Conservation (phyloP, 768 basidiomycete species). For the Tricholoma sp. region DNA sequence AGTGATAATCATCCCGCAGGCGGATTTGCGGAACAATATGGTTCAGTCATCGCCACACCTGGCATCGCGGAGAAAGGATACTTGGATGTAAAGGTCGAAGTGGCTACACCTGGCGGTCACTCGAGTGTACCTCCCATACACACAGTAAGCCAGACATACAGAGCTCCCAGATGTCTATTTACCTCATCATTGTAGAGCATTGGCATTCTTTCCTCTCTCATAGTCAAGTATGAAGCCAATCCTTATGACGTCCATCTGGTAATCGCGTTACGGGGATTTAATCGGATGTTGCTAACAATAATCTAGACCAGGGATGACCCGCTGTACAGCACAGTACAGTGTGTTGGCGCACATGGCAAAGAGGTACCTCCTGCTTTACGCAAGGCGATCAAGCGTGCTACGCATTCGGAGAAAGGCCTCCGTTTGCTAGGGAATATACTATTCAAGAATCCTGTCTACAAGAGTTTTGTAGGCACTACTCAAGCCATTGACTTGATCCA, state of each 20-base stretch:
- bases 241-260: slow-evolving; percentile 53
- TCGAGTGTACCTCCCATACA: slow-evolving; percentile 81
- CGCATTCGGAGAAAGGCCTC: slow-evolving; percentile 46
- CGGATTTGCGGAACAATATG: slow-evolving; percentile 45
- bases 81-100: slow-evolving; percentile 56
- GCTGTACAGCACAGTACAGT: slow-evolving; percentile 57
- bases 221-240: slow-evolving; percentile 65
- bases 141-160: slow-evolving; percentile 42
- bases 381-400: slow-evolving; percentile 41
- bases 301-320: slow-evolving; percentile 52
- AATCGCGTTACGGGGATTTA: slow-evolving; percentile 7
- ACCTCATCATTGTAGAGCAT: slow-evolving; percentile 49
- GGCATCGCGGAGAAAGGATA: slow-evolving; percentile 75
- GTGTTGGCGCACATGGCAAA: slow-evolving; percentile 58
- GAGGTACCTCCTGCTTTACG: slow-evolving; percentile 45
- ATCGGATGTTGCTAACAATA: not conserved
- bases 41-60: slow-evolving; percentile 53
- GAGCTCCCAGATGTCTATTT: not conserved
- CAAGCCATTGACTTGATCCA: slow-evolving; percentile 71
- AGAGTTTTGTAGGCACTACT: slow-evolving; percentile 59
- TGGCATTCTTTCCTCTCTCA: slow-evolving; percentile 69
- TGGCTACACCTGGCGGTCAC: slow-evolving; percentile 74
- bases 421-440: slow-evolving; percentile 44
- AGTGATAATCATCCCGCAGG: slow-evolving; percentile 21
- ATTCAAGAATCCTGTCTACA: slow-evolving; percentile 31